A percentile compares a stretch with the other conserved stretches of the same genome.
These are phyloP conservation scores for Plenodomus tracheiphilus DNA, from an alignment of 2,329 filamentous ascomycete species.

Conservation along the genomic window DNA sequence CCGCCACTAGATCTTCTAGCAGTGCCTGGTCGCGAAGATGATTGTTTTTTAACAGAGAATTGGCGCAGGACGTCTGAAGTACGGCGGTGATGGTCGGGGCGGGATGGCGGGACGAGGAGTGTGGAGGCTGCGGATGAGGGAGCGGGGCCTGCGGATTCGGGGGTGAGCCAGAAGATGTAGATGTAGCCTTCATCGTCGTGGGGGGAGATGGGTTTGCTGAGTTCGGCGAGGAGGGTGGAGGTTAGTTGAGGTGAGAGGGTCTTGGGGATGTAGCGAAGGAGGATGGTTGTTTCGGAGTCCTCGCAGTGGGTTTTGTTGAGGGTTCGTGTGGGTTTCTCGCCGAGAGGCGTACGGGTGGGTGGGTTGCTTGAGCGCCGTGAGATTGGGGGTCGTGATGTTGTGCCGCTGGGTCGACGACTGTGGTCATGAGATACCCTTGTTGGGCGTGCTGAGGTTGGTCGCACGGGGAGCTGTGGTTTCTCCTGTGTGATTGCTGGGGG, in stretches of 20 bases:
- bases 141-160: slow-evolving; percentile 59
- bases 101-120: slow-evolving; percentile 59
- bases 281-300: slow-evolving; percentile 42
- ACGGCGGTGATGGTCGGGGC: slow-evolving; percentile 28
- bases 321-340: slow-evolving; percentile 27
- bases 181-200: slow-evolving; percentile 84
- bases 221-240: slow-evolving; percentile 72
- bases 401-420: slow-evolving; percentile 4
- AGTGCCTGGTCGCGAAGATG: slow-evolving; percentile 9
- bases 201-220: slow-evolving; percentile 73
- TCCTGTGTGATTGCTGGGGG: slow-evolving; percentile 5
- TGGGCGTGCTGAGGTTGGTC: slow-evolving; percentile 17
- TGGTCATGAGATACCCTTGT: slow-evolving; percentile 5
- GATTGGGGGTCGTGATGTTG: slow-evolving; percentile 1
- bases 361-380: slow-evolving; percentile 12
- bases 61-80: slow-evolving; percentile 40
- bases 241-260: slow-evolving; percentile 68
- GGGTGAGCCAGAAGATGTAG: slow-evolving; percentile 96
- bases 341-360: slow-evolving; percentile 29
- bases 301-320: slow-evolving; percentile 22
- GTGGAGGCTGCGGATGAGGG: slow-evolving; percentile 51
- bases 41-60: slow-evolving; percentile 30
- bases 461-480: slow-evolving; percentile 14
- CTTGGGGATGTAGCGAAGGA: slow-evolving; percentile 71
- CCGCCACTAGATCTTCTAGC: slow-evolving; percentile 5